A percentile compares a stretch with the other conserved stretches of the same genome.
Conservation (phyloP, 768 basidiomycete species). For the Scleroderma bovista region DNA sequence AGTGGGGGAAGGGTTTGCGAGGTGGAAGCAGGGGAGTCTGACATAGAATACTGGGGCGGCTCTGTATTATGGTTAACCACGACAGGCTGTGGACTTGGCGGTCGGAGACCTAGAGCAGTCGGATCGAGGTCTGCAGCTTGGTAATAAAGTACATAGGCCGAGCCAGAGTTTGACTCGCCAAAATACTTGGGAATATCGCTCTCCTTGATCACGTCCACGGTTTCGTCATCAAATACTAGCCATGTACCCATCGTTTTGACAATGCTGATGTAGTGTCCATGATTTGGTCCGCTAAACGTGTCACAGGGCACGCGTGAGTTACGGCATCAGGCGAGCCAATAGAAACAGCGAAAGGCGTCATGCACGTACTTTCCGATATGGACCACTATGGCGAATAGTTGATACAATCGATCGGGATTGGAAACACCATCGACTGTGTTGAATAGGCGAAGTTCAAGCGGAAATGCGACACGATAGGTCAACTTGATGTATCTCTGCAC, state of each 20-base stretch:
- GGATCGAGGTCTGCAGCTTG: conserved; percentile 87
- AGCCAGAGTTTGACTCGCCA: conserved; percentile 82
- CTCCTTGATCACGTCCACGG: conserved; percentile 83
- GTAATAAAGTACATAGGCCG: conserved; percentile 96
- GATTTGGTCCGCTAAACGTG: conserved; percentile 80
- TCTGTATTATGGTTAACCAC: conserved; percentile 14
- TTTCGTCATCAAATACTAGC: conserved; percentile 96
- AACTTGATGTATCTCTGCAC: conserved; percentile 89
- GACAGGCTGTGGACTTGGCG: conserved; percentile 18
- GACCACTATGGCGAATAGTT: conserved; percentile 95
- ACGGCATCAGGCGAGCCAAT: conserved; percentile 7
- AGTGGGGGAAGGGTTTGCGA: conserved; percentile 22
- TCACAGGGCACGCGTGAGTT: conserved; percentile 12
- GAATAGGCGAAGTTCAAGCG: conserved; percentile 89
- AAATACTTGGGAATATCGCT: conserved; percentile 90
- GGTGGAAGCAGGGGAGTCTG: conserved; percentile 22
- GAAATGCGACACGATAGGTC: conserved; percentile 94
- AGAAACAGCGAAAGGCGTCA: conserved; percentile 10
- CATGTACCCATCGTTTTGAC: conserved; percentile 81
- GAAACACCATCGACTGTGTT: conserved; percentile 94
- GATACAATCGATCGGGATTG: conserved; percentile 89
- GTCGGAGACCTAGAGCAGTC: conserved; percentile 59
- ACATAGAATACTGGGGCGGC: conserved; percentile 7
- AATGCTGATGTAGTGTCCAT: conserved; percentile 96
- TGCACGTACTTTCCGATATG: conserved; percentile 93